Base-by-base conservation (phyloP, 305 asterid species). In the Galium porrigens region DNA sequence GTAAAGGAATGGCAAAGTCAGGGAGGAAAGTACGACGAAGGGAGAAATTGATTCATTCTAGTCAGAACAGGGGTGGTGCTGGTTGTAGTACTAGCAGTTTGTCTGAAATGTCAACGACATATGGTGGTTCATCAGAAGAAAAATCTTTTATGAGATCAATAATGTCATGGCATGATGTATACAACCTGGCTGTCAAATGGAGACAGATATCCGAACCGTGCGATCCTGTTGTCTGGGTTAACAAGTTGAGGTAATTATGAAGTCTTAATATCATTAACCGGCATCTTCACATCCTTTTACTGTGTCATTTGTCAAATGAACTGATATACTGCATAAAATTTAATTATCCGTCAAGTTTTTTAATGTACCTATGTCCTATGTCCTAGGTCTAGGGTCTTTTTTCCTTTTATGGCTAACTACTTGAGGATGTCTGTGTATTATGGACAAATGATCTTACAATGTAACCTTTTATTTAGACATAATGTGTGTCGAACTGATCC, bases 141-240 rank as follows among this genome's bases (percentile, higher is more conserved):
- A 82, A 83, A 73, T 76, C 90, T 75, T 73, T 73, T 52, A 77
- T 87, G 70, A 95, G 91, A 60, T 86, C 89, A 70, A 64, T 83
- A 30, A 78, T 87, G 86, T 83, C 96, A 17, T 92, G 99, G 99
- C 83, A 81, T 37, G 80, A 81, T 71, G 77, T 89, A 73, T 92
- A 89, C 72, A 79, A 95, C 4, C 57, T 87, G 80, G 97, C 99
- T 56, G 95, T 89, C 70, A 89, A 87, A 79, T 92, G 99, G 99
- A 87, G 99, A 77, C 99, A 92, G 80, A 89, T 92, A 55, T 92
- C 99, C 68, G 99, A 92, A 77, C 99, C 99, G 25, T 85, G 97
- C 71, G 97, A 92, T 75, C 95, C 97, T 25, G 85, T 89, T 73
- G 90, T 89, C 64, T 92, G 99, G 99, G 80, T 89, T 73, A 89